phyloP scores from a whole-genome alignment of 345 rosid species.

The Gossypium bickii region DNA sequence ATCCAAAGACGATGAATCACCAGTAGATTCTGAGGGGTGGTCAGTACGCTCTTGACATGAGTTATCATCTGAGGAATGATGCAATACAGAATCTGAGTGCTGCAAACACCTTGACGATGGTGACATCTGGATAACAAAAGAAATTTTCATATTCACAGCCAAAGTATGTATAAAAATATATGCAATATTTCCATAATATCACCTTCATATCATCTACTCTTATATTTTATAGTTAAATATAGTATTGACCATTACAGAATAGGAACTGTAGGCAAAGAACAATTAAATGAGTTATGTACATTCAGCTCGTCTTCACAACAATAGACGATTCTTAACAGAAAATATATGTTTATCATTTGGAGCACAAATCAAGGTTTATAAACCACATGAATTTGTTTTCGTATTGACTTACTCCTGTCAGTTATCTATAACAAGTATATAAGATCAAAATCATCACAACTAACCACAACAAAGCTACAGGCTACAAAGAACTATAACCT shows the following conservation, averaged over 20 bases:
- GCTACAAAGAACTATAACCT: neutral
- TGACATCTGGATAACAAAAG: constrained; percentile 35
- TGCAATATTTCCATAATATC: neutral
- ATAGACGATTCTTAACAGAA: neutral
- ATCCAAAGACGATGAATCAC: constrained; percentile 38
- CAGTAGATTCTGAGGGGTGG: constrained; percentile 33
- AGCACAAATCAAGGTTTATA: neutral
- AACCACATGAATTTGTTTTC: neutral
- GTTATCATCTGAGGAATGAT: constrained; percentile 31
- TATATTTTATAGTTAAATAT: neutral
- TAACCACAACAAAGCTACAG: neutral
- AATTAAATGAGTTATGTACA: neutral
- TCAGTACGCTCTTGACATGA: constrained; percentile 27
- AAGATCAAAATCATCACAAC: neutral
- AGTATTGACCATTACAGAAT: neutral
- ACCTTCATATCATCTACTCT: neutral
- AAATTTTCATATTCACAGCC: constrained; percentile 3
- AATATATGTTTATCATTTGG: neutral
- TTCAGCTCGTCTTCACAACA: neutral
- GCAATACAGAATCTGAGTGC: constrained; percentile 38
- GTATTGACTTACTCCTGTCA: neutral
- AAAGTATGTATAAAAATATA: neutral
- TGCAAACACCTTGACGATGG: constrained; percentile 33
- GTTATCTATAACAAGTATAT: neutral
- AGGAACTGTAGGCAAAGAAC: neutral